phyloP scores from a whole-genome alignment of 2,329 filamentous ascomycete species.

The Clonostachys rhizophaga region DNA sequence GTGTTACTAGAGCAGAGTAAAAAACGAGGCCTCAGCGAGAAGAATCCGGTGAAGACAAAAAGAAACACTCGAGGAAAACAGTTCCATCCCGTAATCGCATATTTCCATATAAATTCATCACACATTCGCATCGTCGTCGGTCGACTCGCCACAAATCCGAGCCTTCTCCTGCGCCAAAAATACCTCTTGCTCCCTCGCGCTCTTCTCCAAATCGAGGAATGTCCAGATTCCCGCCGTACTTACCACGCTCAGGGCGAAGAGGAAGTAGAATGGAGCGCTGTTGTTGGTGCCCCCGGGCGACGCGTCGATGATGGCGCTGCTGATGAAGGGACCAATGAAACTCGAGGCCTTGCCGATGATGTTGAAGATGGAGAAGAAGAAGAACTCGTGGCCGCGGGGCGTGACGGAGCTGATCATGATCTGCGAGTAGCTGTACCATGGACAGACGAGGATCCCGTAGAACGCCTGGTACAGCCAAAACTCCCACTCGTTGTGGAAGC shows the following conservation, averaged over 20 bases:
- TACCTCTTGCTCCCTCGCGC: constrained; percentile 49
- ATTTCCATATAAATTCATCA: too few relatives aligned
- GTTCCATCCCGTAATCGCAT: too few relatives aligned
- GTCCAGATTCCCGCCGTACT: constrained; percentile 48
- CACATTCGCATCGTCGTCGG: too few relatives aligned
- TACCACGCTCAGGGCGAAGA: constrained; percentile 52
- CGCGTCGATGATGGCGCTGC: constrained; percentile 63
- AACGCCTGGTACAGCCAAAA: constrained; percentile 43
- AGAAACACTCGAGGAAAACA: too few relatives aligned
- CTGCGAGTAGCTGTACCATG: constrained; percentile 67
- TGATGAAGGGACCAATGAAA: constrained; percentile 66
- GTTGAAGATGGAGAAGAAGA: constrained; percentile 66
- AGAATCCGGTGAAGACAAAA: too few relatives aligned
- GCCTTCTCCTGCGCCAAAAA: constrained; percentile 32
- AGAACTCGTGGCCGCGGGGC: constrained; percentile 62
- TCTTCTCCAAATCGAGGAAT: constrained; percentile 58
- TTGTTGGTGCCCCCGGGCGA: constrained; percentile 43
- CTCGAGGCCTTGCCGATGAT: constrained; percentile 65
- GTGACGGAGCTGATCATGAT: constrained; percentile 70
- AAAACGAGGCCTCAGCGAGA: too few relatives aligned
- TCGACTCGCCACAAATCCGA: constrained; percentile 17
- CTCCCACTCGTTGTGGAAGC: constrained; percentile 40
- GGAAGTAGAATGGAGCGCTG: constrained; percentile 61
- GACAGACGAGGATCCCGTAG: constrained; percentile 63
- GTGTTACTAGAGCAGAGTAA: too few relatives aligned